phyloP scores from a whole-genome alignment of 1,139 yeast genomes.

The Geotrichum klebahnii region DNA sequence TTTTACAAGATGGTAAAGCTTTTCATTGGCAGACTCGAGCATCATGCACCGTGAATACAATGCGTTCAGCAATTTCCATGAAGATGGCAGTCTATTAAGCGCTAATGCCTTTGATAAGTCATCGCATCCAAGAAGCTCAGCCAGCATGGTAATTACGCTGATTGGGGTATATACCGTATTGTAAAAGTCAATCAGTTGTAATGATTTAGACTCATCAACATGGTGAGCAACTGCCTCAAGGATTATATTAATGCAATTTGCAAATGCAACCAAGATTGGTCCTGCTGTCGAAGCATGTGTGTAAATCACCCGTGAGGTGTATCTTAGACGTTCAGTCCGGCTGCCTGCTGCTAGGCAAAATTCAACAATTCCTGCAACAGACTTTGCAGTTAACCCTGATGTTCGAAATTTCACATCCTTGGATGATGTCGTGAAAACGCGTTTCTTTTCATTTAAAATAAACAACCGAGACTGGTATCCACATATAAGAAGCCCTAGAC shows the following conservation, averaged over 20 bases:
- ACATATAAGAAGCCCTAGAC: constrained; percentile 16
- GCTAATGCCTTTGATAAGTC: constrained; percentile 28
- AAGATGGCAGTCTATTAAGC: constrained; percentile 30
- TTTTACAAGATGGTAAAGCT: constrained; percentile 25
- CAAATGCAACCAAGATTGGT: constrained; percentile 33
- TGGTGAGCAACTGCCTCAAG: constrained; percentile 20
- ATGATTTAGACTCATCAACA: constrained; percentile 21
- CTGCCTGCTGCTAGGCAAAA: constrained; percentile 31
- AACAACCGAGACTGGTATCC: constrained; percentile 20
- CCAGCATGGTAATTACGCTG: constrained; percentile 27
- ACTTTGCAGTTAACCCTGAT: constrained; percentile 25
- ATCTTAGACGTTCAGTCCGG: constrained; percentile 29
- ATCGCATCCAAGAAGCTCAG: constrained; percentile 36
- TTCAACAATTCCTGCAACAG: constrained; percentile 23
- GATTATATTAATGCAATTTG: constrained; percentile 31
- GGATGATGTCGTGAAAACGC: constrained; percentile 12
- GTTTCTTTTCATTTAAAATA: constrained; percentile 10
- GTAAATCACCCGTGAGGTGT: constrained; percentile 27
- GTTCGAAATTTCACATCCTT: constrained; percentile 21
- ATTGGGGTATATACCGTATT: constrained; percentile 25
- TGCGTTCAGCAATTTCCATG: constrained; percentile 30
- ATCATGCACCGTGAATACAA: constrained; percentile 27
- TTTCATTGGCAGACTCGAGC: constrained; percentile 27
- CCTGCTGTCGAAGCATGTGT: constrained; percentile 21
- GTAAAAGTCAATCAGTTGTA: constrained; percentile 23